Evolutionary conservation across 1,139 yeast species (phyloP).

Genomic region (Spencermartinsiella ligniputridi): DNA sequence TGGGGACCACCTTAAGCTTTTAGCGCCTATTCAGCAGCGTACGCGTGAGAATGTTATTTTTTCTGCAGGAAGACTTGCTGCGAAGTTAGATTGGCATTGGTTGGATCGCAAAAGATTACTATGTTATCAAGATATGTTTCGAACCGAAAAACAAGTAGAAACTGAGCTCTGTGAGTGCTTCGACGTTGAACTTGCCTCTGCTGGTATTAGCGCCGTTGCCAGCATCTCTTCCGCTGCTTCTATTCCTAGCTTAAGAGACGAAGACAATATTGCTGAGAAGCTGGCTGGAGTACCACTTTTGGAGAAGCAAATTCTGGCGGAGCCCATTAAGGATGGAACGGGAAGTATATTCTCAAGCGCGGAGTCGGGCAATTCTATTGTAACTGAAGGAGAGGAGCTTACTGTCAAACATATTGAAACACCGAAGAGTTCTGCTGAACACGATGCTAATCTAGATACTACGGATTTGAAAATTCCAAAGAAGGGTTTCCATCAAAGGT

Average conservation of each 20-base stretch:
- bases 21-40: constrained; percentile 50
- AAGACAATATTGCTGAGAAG: background rate
- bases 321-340: background rate
- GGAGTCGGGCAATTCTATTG: background rate
- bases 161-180: constrained; percentile 16
- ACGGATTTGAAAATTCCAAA: background rate
- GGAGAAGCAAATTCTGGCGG: background rate
- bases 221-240: background rate
- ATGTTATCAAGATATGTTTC: constrained; percentile 40
- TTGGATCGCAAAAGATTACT: constrained; percentile 45
- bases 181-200: background rate
- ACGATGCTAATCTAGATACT: background rate
- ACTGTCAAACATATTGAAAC: background rate
- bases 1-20: constrained; percentile 38
- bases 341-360: background rate
- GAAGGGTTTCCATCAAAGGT: background rate
- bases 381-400: background rate
- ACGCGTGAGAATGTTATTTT: constrained; percentile 46
- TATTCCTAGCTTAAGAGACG: background rate
- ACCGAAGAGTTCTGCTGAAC: background rate
- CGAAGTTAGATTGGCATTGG: constrained; percentile 52
- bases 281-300: background rate
- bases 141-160: constrained; percentile 31
- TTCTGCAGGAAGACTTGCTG: constrained; percentile 44
- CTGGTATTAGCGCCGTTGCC: background rate